These are phyloP conservation scores for Irpex rosettiformis DNA, from an alignment of 1,284 basidiomycete genomes.

Conservation along the genomic window DNA sequence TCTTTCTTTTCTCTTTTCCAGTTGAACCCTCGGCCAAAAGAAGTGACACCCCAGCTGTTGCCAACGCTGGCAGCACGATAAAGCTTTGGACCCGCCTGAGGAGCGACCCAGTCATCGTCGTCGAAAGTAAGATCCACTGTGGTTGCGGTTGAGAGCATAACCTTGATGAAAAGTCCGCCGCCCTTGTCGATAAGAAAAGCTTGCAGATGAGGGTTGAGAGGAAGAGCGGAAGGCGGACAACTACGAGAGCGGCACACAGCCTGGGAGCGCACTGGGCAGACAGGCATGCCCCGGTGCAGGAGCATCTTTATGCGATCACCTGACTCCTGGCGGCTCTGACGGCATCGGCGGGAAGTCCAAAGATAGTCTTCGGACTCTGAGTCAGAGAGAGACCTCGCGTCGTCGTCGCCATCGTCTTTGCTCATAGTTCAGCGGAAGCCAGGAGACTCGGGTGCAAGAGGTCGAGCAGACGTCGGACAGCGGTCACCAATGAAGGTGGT, in stretches of 20 bases:
- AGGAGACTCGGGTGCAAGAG: background rate
- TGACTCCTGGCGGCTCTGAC: conserved; percentile 19
- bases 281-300: conserved; percentile 10
- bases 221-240: conserved; percentile 28
- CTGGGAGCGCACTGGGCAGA: conserved; percentile 13
- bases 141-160: conserved; percentile 53
- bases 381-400: conserved; percentile 20
- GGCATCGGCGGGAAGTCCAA: conserved; percentile 26
- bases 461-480: background rate
- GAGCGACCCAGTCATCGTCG: conserved; percentile 57
- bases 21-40: conserved; percentile 76
- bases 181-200: conserved; percentile 14
- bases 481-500: background rate
- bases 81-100: conserved; percentile 38
- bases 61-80: conserved; percentile 64
- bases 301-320: conserved; percentile 19
- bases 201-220: conserved; percentile 16
- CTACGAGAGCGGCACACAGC: conserved; percentile 25
- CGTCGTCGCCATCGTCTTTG: conserved; percentile 12
- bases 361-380: conserved; percentile 28
- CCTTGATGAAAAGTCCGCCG: conserved; percentile 20
- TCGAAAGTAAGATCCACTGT: conserved; percentile 59
- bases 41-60: conserved; percentile 78
- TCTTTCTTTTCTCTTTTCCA: conserved; percentile 50
- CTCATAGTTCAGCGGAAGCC: conserved; percentile 11